A percentile compares a stretch with the other conserved stretches of the same genome.
phyloP scores from a whole-genome alignment of 2,329 filamentous ascomycete genomes.

The Scedosporium apiospermum region DNA sequence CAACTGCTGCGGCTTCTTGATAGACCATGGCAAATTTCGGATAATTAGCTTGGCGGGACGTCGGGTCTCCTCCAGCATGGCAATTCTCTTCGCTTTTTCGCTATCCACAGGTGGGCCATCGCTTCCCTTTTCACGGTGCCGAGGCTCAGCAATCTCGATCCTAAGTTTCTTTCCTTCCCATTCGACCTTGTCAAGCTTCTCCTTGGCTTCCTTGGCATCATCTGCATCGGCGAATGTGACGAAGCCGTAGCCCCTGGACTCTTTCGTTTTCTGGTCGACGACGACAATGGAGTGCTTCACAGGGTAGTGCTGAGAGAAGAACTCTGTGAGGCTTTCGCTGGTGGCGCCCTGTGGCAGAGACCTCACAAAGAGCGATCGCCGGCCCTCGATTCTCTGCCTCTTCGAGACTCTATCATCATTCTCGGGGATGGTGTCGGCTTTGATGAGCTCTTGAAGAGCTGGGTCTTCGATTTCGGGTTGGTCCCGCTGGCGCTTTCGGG shows the following conservation, averaged over 20 bases:
- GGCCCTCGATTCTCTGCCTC: conserved; percentile 49
- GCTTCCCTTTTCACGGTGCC: conserved; percentile 56
- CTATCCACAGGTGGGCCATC: conserved; percentile 27
- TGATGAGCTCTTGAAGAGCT: conserved; percentile 21
- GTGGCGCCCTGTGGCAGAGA: conserved; percentile 72
- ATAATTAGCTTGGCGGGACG: conserved; percentile 73
- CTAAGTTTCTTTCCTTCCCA: conserved; percentile 75
- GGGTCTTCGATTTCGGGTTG: conserved; percentile 23
- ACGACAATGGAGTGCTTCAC: conserved; percentile 96
- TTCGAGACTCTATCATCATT: conserved; percentile 29
- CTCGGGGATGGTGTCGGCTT: conserved; percentile 12
- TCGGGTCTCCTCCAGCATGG: conserved; percentile 45
- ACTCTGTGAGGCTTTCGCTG: conserved; percentile 70
- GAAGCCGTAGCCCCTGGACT: conserved; percentile 88
- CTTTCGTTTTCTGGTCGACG: conserved; percentile 72
- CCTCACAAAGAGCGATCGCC: conserved; percentile 79
- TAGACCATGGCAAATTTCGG: conserved; percentile 90
- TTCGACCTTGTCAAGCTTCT: conserved; percentile 68
- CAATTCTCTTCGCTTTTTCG: conserved; percentile 46
- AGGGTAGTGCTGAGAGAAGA: conserved; percentile 90
- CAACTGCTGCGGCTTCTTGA: conserved; percentile 78
- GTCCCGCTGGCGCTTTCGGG: conserved; percentile 25
- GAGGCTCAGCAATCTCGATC: conserved; percentile 79
- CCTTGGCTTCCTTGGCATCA: conserved; percentile 72
- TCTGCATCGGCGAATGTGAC: conserved; percentile 93